Conservation (phyloP, 768 basidiomycete genomes). For the Trametes coccinea region DNA sequence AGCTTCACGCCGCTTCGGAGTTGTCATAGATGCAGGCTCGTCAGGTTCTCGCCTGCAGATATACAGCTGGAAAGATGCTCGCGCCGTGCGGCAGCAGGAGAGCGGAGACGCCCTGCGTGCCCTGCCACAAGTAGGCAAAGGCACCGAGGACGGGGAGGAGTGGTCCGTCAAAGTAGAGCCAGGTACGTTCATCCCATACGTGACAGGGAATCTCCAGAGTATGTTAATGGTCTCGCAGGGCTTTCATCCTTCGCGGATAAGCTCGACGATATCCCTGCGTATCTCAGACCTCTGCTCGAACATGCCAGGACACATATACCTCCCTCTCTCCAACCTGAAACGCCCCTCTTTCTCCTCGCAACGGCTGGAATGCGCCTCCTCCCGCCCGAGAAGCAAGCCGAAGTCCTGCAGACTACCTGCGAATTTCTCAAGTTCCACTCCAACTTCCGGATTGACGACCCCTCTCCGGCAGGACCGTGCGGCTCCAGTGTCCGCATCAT, state of each 20-base stretch:
- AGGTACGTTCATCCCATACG: constrained; percentile 52
- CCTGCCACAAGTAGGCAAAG: constrained; percentile 90
- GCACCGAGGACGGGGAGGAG: constrained; percentile 72
- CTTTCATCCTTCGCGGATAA: constrained; percentile 79
- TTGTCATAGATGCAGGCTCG: constrained; percentile 98
- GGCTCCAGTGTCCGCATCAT: constrained; percentile 93
- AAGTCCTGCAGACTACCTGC: constrained; percentile 78
- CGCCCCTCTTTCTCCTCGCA: constrained; percentile 91
- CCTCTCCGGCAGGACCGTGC: constrained; percentile 75
- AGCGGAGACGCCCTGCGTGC: constrained; percentile 49
- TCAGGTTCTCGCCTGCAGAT: constrained; percentile 95
- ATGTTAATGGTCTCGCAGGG: constrained; percentile 47
- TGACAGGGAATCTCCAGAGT: not conserved
- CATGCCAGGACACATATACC: constrained; percentile 86
- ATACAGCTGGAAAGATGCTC: constrained; percentile 93
- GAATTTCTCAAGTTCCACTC: constrained; percentile 73
- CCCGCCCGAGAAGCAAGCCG: constrained; percentile 61
- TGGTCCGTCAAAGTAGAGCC: constrained; percentile 95
- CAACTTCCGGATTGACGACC: constrained; percentile 70
- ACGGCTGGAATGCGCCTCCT: constrained; percentile 98
- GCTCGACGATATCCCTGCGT: constrained; percentile 66
- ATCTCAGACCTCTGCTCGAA: constrained; percentile 79
- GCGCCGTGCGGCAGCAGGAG: constrained; percentile 53
- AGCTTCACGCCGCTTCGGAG: constrained; percentile 78
- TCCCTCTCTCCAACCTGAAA: constrained; percentile 78